These are phyloP conservation scores for Dactylellina parvicollis DNA, from an alignment of 2,329 filamentous ascomycete genomes.

Conservation along the genomic window DNA sequence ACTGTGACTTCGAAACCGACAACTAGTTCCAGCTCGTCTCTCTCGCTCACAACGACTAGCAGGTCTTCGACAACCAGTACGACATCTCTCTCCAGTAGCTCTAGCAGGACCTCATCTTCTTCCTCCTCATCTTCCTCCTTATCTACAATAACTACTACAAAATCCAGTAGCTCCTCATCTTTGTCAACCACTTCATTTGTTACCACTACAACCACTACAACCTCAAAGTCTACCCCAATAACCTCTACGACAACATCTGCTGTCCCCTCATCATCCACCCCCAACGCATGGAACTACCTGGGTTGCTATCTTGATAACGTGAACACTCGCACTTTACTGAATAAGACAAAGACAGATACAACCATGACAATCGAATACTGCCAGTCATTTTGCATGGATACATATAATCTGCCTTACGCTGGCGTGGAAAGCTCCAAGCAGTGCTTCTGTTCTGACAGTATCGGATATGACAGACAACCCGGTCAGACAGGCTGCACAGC, in stretches of 20 bases:
- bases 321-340: constrained; percentile 28
- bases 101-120: constrained; percentile 1
- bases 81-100: background rate
- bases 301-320: constrained; percentile 26
- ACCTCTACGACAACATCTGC: background rate
- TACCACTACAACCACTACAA: background rate
- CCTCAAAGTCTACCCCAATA: background rate
- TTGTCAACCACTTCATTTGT: background rate
- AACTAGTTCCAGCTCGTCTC: background rate
- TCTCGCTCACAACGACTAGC: background rate
- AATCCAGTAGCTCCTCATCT: constrained; percentile 3
- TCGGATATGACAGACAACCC: constrained; percentile 18
- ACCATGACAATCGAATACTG: constrained; percentile 38
- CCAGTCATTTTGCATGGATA: constrained; percentile 27
- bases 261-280: background rate
- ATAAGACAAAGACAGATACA: constrained; percentile 26
- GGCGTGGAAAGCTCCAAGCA: constrained; percentile 26
- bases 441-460: constrained; percentile 39
- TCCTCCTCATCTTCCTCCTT: background rate
- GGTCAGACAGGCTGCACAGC: constrained; percentile 53
- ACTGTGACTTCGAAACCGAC: background rate
- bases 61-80: background rate
- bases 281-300: constrained; percentile 21
- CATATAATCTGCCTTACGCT: constrained; percentile 35
- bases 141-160: constrained; percentile 3